Conservation (phyloP, 2,329 filamentous ascomycete species). For the Didymella pinodella region DNA sequence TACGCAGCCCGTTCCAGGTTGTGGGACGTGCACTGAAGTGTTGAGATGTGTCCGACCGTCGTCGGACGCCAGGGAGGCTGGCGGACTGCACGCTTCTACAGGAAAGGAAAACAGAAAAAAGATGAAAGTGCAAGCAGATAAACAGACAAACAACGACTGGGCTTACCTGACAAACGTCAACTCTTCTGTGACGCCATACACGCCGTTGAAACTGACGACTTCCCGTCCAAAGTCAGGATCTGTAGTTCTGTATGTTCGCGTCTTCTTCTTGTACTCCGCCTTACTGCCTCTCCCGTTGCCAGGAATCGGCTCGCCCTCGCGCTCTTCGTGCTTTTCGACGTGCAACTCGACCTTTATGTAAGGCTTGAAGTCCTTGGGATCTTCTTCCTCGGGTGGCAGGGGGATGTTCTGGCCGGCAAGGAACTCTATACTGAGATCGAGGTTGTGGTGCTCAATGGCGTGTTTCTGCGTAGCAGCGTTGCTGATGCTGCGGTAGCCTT, state of each 20-base stretch:
- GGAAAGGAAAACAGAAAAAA: not conserved
- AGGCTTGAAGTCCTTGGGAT: conserved; percentile 70
- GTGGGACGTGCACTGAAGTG: not conserved
- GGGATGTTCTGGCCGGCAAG: conserved; percentile 80
- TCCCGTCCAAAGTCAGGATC: conserved; percentile 58
- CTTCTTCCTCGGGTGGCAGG: conserved; percentile 64
- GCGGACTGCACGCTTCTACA: not conserved
- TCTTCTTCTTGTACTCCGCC: conserved; percentile 58
- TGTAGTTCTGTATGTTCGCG: conserved; percentile 53
- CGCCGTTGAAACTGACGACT: conserved; percentile 54
- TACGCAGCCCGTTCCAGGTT: not conserved
- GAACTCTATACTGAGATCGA: conserved; percentile 76
- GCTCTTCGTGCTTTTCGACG: conserved; percentile 70
- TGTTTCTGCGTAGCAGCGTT: conserved; percentile 52
- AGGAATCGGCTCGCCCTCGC: conserved; percentile 51
- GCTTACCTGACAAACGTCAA: conserved; percentile 59
- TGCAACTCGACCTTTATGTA: conserved; percentile 83
- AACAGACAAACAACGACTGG: conserved; percentile 19
- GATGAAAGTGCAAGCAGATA: conserved; percentile 4
- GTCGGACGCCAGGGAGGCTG: conserved; percentile 2
- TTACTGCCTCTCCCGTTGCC: conserved; percentile 63
- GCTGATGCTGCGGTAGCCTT: conserved; percentile 67
- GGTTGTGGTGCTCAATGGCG: conserved; percentile 59
- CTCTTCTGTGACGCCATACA: conserved; percentile 55
- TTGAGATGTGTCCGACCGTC: conserved; percentile 1